Percentiles rank a stretch among this genome's conserved stretches.
These are phyloP conservation scores for Zea mays DNA, from an alignment of 176 grass and related monocot species.

Conservation along the genomic window DNA sequence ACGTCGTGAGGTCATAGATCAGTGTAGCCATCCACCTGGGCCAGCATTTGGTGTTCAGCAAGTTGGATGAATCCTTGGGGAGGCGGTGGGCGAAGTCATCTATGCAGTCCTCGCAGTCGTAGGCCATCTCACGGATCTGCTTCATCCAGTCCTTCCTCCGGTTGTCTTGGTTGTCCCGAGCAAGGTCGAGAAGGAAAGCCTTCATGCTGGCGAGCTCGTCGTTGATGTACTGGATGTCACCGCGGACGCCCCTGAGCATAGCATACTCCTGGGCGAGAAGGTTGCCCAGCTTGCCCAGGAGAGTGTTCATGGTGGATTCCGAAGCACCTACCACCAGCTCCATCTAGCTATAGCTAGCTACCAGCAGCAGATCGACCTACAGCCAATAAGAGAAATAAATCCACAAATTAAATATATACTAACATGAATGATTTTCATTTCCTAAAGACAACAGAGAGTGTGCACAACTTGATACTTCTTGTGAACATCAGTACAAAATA, in stretches of 20 bases:
- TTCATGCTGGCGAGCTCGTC: neutral
- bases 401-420: no score
- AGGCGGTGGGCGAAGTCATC: conserved; percentile 1
- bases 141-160: neutral
- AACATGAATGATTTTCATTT: no score
- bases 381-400: no score
- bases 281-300: no score
- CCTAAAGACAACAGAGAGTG: no score
- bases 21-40: neutral
- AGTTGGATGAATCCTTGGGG: neutral
- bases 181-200: neutral
- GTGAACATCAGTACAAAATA: no score
- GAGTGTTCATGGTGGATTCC: no score
- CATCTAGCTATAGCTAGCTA: no score
- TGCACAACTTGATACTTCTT: no score
- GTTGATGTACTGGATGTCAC: neutral
- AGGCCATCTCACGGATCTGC: neutral
- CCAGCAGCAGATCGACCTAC: no score
- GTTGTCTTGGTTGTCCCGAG: neutral
- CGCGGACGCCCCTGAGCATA: neutral
- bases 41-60: neutral
- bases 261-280: neutral
- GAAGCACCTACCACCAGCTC: no score
- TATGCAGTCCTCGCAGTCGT: neutral
- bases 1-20: neutral